Conservation (phyloP, 108 stramenopile species). For the Cafeteria roenbergensis region DNA sequence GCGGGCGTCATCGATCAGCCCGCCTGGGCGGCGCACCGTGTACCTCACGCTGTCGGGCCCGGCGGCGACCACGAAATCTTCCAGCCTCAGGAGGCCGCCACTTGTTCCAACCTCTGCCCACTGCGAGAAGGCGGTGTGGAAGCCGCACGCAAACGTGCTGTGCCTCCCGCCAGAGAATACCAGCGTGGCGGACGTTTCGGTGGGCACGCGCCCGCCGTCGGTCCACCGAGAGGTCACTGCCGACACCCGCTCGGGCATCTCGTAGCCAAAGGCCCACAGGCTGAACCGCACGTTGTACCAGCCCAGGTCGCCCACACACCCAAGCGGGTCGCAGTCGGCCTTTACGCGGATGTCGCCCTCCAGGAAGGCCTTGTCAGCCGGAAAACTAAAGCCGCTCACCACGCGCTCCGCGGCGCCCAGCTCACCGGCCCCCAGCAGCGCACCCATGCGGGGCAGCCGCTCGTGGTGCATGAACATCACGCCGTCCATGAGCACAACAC, state of each 20-base stretch:
- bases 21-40: not conserved
- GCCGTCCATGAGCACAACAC: conserved; percentile 16
- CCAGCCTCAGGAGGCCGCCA: not conserved
- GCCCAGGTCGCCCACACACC: conserved; percentile 19
- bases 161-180: not conserved
- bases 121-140: conserved; percentile 1
- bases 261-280: conserved; percentile 7
- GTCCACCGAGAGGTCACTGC: not conserved
- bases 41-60: not conserved
- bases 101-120: not conserved
- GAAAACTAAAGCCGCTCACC: conserved; percentile 6
- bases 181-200: conserved; percentile 5
- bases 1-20: not conserved
- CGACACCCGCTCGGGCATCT: not conserved
- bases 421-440: not conserved
- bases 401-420: conserved; percentile 9
- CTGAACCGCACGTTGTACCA: conserved; percentile 18
- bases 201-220: conserved; percentile 3
- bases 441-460: conserved; percentile 5
- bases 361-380: not conserved
- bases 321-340: conserved; percentile 19
- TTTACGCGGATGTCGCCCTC: conserved; percentile 12
- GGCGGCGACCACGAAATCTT: conserved; percentile 15
- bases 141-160: conserved; percentile 9
- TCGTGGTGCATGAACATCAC: conserved; percentile 27